Evolutionary conservation across 257 asterid species (phyloP).

Genomic region (Sherardia arvensis): DNA sequence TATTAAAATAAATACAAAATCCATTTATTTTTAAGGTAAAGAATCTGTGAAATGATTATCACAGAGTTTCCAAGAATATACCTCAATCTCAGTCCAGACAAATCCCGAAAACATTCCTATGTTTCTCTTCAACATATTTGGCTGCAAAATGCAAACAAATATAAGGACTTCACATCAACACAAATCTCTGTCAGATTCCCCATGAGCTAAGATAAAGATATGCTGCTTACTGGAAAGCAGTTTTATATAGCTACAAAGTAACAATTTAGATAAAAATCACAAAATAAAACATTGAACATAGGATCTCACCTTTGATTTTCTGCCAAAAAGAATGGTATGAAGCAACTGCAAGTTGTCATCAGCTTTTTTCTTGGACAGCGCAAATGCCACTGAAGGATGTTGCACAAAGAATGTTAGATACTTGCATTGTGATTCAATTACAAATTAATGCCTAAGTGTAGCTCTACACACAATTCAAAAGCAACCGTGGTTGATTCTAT

Average conservation of each 20-base stretch:
- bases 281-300: neutral
- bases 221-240: neutral
- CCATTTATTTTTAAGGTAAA: neutral
- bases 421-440: neutral
- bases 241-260: neutral
- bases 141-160: conserved; percentile 33
- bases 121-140: conserved; percentile 60
- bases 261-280: neutral
- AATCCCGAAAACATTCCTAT: conserved; percentile 90
- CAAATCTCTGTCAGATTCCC: neutral
- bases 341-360: conserved; percentile 86
- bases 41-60: neutral
- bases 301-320: conserved; percentile 61
- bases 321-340: conserved; percentile 78
- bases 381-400: conserved; percentile 64
- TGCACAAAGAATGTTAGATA: neutral
- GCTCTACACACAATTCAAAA: neutral
- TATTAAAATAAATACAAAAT: neutral
- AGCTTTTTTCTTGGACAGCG: conserved; percentile 84
- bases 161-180: conserved; percentile 5
- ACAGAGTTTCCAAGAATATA: conserved; percentile 7
- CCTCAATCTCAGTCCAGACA: conserved; percentile 87
- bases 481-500: neutral
- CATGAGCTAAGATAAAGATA: neutral
- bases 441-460: neutral